Evolutionary conservation across 495 filamentous ascomycete species (phyloP).

Genomic region (Pyrenopolyporus hunteri): DNA sequence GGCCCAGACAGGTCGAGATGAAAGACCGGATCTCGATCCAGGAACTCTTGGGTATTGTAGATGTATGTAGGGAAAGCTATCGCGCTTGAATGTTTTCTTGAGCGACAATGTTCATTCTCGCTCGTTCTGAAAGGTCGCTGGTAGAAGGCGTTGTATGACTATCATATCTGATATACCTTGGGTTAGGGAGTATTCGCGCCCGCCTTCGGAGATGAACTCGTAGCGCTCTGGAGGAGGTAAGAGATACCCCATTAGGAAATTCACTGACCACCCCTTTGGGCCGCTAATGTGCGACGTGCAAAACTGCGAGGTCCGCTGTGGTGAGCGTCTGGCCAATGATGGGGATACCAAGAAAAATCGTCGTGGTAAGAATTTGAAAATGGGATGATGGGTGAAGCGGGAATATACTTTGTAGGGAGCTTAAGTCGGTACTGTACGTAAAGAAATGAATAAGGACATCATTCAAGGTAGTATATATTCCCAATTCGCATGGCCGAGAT

Average conservation of each 20-base stretch:
- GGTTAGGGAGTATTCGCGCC: too few relatives aligned
- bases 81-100: background rate
- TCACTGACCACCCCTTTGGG: background rate
- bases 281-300: background rate
- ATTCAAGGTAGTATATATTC: too few relatives aligned
- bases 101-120: background rate
- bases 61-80: constrained; percentile 14
- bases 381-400: too few relatives aligned
- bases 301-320: too few relatives aligned
- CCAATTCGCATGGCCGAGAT: too few relatives aligned
- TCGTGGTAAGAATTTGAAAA: background rate
- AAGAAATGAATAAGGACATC: too few relatives aligned
- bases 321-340: too few relatives aligned
- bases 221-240: constrained; percentile 21
- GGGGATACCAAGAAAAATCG: too few relatives aligned
- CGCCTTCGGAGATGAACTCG: background rate
- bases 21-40: constrained; percentile 10
- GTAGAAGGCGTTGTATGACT: background rate
- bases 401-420: too few relatives aligned
- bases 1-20: background rate
- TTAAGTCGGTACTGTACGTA: too few relatives aligned
- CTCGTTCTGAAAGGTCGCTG: background rate
- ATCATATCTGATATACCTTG: too few relatives aligned
- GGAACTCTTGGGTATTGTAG: background rate
- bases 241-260: constrained; percentile 30